These are phyloP conservation scores for Corchorus capsularis DNA, from an alignment of 345 rosid genomes.

Conservation along the genomic window DNA sequence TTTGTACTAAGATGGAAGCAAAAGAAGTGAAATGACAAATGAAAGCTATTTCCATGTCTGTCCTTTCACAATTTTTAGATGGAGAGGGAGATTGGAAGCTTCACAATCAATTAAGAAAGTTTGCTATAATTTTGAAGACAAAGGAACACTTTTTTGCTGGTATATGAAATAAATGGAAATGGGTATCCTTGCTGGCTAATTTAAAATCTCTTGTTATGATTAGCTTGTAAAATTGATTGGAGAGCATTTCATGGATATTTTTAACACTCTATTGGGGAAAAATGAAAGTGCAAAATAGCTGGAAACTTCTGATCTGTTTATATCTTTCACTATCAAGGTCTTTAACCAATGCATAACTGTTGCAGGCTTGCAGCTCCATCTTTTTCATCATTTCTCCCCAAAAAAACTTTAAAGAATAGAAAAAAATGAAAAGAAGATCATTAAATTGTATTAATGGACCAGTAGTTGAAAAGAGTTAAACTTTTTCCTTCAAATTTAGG, in stretches of 20 bases:
- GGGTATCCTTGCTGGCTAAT: background rate
- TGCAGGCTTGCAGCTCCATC: background rate
- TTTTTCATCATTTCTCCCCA: background rate
- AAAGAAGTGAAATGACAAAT: background rate
- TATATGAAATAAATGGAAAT: background rate
- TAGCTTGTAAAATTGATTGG: background rate
- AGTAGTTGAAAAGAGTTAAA: background rate
- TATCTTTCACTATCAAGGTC: background rate
- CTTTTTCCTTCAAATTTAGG: background rate
- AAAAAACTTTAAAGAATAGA: background rate
- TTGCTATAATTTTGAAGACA: background rate
- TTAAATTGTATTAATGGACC: background rate
- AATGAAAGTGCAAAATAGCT: background rate
- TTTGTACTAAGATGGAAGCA: background rate
- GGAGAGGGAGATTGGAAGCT: background rate
- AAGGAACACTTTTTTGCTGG: background rate
- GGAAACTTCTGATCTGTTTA: background rate
- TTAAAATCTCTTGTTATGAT: background rate
- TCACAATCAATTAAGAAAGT: background rate
- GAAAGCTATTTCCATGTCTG: background rate
- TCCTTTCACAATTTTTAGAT: background rate
- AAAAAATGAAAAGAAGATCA: background rate
- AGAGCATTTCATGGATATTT: background rate
- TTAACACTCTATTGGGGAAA: background rate
- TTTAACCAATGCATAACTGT: background rate